A percentile compares a stretch with the other conserved stretches of the same genome.
Evolutionary conservation across 768 basidiomycete species (phyloP).

Genomic region (Suillus weaverae): DNA sequence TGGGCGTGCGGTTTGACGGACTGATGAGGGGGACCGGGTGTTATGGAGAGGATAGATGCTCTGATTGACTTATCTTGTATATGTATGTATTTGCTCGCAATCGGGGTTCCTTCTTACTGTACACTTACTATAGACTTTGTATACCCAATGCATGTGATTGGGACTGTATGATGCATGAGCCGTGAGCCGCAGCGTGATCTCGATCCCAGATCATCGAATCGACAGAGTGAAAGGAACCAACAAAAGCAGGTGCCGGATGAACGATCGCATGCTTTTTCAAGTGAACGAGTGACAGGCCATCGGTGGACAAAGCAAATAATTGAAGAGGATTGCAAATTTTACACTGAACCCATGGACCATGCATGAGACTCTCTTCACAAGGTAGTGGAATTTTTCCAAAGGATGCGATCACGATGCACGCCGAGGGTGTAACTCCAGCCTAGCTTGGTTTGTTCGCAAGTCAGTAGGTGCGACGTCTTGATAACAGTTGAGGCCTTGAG

Average conservation of each 20-base stretch:
- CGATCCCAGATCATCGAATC: not conserved
- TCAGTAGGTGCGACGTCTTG: too few species aligned
- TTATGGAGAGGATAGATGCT: not conserved
- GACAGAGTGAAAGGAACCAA: not conserved
- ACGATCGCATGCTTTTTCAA: not conserved
- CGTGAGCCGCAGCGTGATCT: not conserved
- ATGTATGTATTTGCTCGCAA: not conserved
- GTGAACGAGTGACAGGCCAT: not conserved
- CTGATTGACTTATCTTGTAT: not conserved
- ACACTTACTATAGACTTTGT: not conserved
- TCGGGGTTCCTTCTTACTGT: not conserved
- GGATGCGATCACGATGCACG: too few species aligned
- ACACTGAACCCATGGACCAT: not conserved
- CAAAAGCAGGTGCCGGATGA: not conserved
- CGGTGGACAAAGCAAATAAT: not conserved
- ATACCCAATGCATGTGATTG: not conserved
- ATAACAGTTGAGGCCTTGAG: too few species aligned
- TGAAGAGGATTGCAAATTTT: not conserved
- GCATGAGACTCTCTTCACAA: not conserved
- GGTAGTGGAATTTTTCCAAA: too few species aligned
- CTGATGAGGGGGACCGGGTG: not conserved
- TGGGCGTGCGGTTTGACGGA: not conserved
- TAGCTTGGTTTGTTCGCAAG: too few species aligned
- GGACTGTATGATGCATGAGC: not conserved
- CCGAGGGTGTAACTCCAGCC: too few species aligned